Evolutionary conservation across 805 yeast genomes (phyloP).

Genomic region (Candida incommunis): DNA sequence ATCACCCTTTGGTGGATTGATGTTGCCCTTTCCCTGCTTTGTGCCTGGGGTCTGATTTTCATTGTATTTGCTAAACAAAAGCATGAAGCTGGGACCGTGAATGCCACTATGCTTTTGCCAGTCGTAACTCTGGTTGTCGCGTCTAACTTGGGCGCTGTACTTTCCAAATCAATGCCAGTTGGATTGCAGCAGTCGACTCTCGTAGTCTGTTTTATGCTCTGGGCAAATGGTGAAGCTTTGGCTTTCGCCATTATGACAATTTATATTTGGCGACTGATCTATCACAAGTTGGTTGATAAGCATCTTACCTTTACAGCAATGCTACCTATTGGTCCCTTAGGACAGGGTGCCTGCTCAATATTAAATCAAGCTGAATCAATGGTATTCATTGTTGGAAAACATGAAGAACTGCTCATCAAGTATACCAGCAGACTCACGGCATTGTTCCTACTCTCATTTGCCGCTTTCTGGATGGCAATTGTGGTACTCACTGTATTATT

Average conservation of each 20-base stretch:
- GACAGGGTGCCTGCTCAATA: constrained; percentile 69
- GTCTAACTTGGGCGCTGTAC: constrained; percentile 49
- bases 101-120: constrained; percentile 52
- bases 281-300: constrained; percentile 35
- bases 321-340: constrained; percentile 70
- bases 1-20: constrained; percentile 70
- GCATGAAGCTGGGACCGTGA: constrained; percentile 25
- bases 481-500: constrained; percentile 24
- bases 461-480: constrained; percentile 39
- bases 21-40: constrained; percentile 27
- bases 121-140: constrained; percentile 68
- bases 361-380: constrained; percentile 37
- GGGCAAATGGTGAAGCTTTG: constrained; percentile 55
- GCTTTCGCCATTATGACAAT: constrained; percentile 43
- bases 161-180: constrained; percentile 32
- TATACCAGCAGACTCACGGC: constrained; percentile 28
- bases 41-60: constrained; percentile 29
- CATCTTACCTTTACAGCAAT: constrained; percentile 14
- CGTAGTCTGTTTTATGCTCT: constrained; percentile 39
- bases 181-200: constrained; percentile 39
- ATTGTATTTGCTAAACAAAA: constrained; percentile 29
- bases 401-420: neutral
- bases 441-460: constrained; percentile 36
- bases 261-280: constrained; percentile 44
- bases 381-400: constrained; percentile 12